Base-by-base conservation (phyloP, 192 early-diverging fungal species). In the Linnemannia zychae region DNA sequence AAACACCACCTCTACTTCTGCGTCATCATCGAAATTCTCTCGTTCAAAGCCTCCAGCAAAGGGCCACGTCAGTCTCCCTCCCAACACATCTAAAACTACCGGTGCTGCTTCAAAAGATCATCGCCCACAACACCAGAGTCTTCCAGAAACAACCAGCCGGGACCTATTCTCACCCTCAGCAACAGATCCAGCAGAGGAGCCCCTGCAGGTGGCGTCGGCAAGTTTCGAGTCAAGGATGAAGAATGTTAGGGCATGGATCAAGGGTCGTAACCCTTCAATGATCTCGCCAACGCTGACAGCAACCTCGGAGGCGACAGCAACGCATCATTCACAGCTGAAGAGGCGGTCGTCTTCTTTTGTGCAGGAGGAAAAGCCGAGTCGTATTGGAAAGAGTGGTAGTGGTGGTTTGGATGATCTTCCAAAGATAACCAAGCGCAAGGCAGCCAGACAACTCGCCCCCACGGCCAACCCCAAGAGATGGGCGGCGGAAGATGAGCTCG, bases 191-290 rank as follows among this genome's bases (percentile, higher is more conserved):
- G 67, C 34, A 15, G 67, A 36, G 4, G 67, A 22, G 4, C 20
- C 34, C 7, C 28, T 20, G 17, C 67, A 69, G 67, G 20, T 69
- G 16, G 20, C 2, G 24, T 60, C 74, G 3, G 81, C 75, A 18
- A 79, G 74, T 53, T 50, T 85, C 31, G 83, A 85, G 20, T 74
- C 66, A 15, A 73, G 77, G 63, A 85, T 85, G 83, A 78, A 76
- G 24, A 75, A 76, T 46, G 83, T 85, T 17, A 74, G 68, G 7
- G 78, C 72, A 24, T 85, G 83, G 83, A 60, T 85, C 37, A 79
- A 79, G 49, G 63, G 75, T 33, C 67, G 74, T 1, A 76, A 79
- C 28, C 83, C 83, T 11, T 71, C 83, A 0, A 46, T 85, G 72
- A 49, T 79, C 37, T 85, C 83, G 0, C 83, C 77, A 0, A 74